Base-by-base conservation (phyloP, 2,329 filamentous ascomycete species). In the Dactylellina cionopaga region DNA sequence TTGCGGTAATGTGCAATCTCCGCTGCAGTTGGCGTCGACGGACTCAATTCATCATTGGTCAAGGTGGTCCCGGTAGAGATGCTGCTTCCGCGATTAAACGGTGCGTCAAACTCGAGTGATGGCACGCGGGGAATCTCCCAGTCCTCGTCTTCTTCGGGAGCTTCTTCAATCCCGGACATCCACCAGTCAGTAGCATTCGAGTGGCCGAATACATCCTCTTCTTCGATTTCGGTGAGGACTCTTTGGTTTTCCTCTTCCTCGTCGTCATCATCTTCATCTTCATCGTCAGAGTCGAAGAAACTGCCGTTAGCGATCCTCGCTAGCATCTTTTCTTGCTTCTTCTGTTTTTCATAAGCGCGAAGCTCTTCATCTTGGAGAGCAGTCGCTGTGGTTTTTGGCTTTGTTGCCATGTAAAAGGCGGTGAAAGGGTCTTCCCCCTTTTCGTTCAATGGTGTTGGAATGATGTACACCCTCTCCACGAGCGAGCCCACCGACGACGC, bases 101-200 rank as follows among this genome's bases (percentile, higher is more conserved):
- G 41, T 39, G 37, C 10, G 24, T 68, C 63, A 15, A 70, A 71
- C 39, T 71, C 66, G 5, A 71, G 47, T n/a, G 66, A 71, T n/a
- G 66, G 66, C n/a, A 71, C 66, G 25, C 66, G 58, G 22, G 66
- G 58, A 3, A 71, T 58, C 19, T 63, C 44, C 58, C 66, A 63
- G 0, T 69, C 64, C 13, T 69, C 64, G 5, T 59, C 54, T 15
- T 55, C 64, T 35, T 60, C 64, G 10, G 54, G 54, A 24, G 51
- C 19, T n/a, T 55, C 65, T 47, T 71, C 65, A 7, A 64, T 58
- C 13, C 51, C 66, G 11, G 49, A 56, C 58, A 71, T 71, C 58
- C 58, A 71, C 66, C 66, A 71, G 19, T 71, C 58, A 11, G 43
- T 43, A 10, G 58, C 35, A 13, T 44, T 35, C 2, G 65, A 56